Conservation (phyloP, 2,329 filamentous ascomycete genomes). For the Cytospora piceae region DNA sequence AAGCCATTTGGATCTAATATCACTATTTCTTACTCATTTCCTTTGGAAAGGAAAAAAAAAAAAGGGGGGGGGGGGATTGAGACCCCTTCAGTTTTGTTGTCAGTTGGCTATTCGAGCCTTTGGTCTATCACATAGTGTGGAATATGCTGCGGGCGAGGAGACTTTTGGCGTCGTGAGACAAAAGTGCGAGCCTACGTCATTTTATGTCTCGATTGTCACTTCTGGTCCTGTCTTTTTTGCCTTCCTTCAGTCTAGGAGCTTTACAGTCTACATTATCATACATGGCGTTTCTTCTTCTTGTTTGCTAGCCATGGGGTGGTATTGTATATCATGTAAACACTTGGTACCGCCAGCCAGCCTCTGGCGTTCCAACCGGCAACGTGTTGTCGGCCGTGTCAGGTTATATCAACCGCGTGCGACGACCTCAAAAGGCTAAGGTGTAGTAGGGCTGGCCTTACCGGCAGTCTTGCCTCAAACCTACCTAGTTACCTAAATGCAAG, state of each 20-base stretch:
- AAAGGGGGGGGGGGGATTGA: not conserved
- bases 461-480: not conserved
- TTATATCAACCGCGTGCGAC: not conserved
- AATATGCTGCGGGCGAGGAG: not conserved
- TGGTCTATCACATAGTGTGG: not conserved
- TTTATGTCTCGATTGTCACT: conserved; percentile 24
- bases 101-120: not conserved
- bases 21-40: not conserved
- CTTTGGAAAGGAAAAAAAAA: not conserved
- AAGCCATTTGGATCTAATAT: not conserved
- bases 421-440: not conserved
- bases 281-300: no score
- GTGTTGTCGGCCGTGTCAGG: no score
- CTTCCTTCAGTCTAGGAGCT: no score
- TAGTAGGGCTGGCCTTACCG: not conserved
- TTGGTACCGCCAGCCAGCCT: no score
- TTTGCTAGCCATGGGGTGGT: no score
- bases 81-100: not conserved
- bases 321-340: no score
- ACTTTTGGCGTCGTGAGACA: conserved; percentile 10
- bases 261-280: no score
- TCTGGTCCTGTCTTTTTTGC: no score
- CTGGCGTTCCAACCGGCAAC: no score
- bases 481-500: not conserved
- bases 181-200: conserved; percentile 22